These are phyloP conservation scores for Exophiala lecanii-corni DNA, from an alignment of 2,329 filamentous ascomycete species.

Conservation along the genomic window DNA sequence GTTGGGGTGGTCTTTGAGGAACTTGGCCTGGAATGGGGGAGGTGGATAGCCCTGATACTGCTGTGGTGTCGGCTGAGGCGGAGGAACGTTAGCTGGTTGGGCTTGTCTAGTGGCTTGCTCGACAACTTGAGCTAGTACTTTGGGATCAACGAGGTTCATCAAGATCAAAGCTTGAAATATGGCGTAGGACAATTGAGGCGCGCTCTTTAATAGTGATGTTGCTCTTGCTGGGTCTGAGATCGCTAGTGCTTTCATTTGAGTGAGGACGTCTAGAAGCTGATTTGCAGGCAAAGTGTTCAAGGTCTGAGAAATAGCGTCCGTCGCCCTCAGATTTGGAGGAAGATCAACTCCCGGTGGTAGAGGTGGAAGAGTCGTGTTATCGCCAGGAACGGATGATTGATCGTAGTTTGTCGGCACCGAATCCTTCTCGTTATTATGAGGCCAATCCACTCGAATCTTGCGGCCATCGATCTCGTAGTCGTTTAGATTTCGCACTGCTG, in stretches of 20 bases:
- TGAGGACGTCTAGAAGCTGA: constrained; percentile 87
- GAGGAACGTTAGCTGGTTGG: constrained; percentile 22
- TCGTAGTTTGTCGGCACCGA: constrained; percentile 53
- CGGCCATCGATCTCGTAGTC: constrained; percentile 93
- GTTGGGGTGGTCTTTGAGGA: constrained; percentile 28
- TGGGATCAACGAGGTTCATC: constrained; percentile 85
- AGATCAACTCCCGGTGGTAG: constrained; percentile 82
- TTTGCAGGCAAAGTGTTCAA: constrained; percentile 79
- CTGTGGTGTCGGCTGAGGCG: constrained; percentile 34
- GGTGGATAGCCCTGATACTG: constrained; percentile 21
- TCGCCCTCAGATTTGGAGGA: constrained; percentile 73
- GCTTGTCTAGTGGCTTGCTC: constrained; percentile 48
- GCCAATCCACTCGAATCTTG: constrained; percentile 92
- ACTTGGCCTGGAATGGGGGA: constrained; percentile 26
- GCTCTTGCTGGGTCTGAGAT: constrained; percentile 75
- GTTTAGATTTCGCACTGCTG: constrained; percentile 91
- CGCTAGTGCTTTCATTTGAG: constrained; percentile 91
- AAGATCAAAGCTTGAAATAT: constrained; percentile 91
- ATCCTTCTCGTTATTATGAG: constrained; percentile 78
- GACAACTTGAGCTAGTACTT: constrained; percentile 74
- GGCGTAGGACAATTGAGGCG: constrained; percentile 88
- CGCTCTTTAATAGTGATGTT: constrained; percentile 78
- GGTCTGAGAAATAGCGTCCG: constrained; percentile 88
- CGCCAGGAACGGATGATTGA: constrained; percentile 34
- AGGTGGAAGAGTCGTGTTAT: constrained; percentile 56